Percentiles rank a stretch among this genome's conserved stretches.
Evolutionary conservation across 495 filamentous ascomycete species (phyloP).

Genomic region (Aspergillus sclerotiicarbonarius): DNA sequence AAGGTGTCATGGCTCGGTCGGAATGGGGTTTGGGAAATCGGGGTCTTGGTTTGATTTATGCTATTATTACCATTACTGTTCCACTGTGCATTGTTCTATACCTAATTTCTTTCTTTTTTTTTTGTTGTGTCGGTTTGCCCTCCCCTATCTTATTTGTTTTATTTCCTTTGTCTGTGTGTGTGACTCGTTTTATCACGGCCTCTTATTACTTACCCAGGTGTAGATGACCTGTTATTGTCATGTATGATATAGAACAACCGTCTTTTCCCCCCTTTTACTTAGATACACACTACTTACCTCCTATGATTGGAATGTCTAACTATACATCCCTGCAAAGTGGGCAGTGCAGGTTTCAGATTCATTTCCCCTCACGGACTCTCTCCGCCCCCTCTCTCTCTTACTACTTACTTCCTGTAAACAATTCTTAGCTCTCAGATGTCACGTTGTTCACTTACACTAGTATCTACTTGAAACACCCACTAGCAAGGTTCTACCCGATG

Average conservation of each 20-base stretch:
- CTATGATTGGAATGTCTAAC: no score
- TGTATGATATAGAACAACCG: no score
- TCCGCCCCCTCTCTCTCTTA: background rate
- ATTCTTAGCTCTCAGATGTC: background rate
- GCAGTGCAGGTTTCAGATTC: no score
- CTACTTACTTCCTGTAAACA: no score
- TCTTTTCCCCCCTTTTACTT: no score
- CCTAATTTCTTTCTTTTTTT: background rate
- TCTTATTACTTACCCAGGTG: background rate
- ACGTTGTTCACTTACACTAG: background rate
- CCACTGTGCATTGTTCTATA: background rate
- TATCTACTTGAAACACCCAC: background rate
- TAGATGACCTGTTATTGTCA: background rate
- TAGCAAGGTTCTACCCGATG: background rate
- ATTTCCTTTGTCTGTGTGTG: background rate
- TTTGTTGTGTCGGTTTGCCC: background rate
- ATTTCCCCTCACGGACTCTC: no score
- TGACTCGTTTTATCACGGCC: background rate
- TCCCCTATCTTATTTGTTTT: background rate
- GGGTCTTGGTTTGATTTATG: conserved; percentile 8
- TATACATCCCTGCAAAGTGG: no score
- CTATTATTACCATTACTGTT: background rate
- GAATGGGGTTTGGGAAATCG: conserved; percentile 12
- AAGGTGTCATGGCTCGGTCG: conserved; percentile 14
- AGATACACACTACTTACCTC: no score